Evolutionary conservation across 2,329 filamentous ascomycete species (phyloP), one percentile per base, ranked within the genome.

Genomic region (Simplicillium aogashimaense): DNA sequence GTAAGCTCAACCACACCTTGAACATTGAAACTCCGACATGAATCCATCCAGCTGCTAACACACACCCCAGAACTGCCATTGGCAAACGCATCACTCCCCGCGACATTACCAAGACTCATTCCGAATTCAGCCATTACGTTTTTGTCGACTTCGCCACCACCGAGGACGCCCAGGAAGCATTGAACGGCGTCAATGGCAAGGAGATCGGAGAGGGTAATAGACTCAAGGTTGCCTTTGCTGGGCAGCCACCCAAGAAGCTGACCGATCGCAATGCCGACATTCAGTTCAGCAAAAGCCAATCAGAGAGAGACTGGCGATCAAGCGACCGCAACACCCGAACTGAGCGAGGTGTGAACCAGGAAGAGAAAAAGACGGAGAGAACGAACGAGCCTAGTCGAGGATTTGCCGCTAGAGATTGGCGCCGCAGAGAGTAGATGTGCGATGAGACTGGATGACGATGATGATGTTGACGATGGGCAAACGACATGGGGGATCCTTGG

Each of bases 81-180:
- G 63, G 69, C 47, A 72, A 72, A 48, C 60, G 69, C 14, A 81
- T 74, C 64, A 80, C 69, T 36, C 76, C 69, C 45, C 78, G 66
- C 53, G 76, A 63, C 51, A 75, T 58, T 51, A 80, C 67, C 43
- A 63, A 61, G 18, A 55, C 62, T n/a, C 63, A 65, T 32, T 61
- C 66, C 0, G 75, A 74, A 25, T 70, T 75, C 46, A 68, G 77
- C 51, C 72, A 81, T 57, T 82, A 77, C 56, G 75, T 76, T 49
- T 83, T 82, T 43, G 74, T 83, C n/a, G 77, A 83, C 49, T 70
- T 83, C 41, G 63, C 61, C 36, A 73, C 66, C 6, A 53, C 60
- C 1, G 68, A 76, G 39, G 71, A 81, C 45, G 75, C 74, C 1
- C 56, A 67, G 29, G 57, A 57, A 9, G 78, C 76, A 16, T 64